Evolutionary conservation across 192 early-diverging fungal genomes (phyloP).

Genomic region (Thoreauomyces humboldtii): DNA sequence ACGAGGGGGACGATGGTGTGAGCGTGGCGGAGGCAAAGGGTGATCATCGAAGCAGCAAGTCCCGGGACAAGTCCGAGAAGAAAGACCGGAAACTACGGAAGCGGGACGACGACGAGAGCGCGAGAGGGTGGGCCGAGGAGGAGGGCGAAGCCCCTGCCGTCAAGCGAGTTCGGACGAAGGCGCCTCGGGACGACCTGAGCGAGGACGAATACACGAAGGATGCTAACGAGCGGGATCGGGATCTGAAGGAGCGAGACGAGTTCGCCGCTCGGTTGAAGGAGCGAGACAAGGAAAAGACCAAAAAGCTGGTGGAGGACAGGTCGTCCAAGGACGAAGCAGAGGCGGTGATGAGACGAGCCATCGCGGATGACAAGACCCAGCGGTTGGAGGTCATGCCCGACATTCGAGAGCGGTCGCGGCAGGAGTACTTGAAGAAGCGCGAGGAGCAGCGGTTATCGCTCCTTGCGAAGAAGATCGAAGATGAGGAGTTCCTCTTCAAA

Average conservation of each 20-base stretch:
- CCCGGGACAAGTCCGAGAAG: conserved; percentile 35
- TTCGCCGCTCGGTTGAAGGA: conserved; percentile 78
- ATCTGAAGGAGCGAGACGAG: conserved; percentile 87
- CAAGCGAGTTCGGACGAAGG: conserved; percentile 28
- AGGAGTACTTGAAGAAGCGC: conserved; percentile 86
- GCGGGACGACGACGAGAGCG: conserved; percentile 63
- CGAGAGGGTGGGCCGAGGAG: conserved; percentile 35
- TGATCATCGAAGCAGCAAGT: not conserved
- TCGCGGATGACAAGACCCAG: conserved; percentile 79
- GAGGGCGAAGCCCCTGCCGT: conserved; percentile 42
- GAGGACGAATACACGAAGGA: conserved; percentile 39
- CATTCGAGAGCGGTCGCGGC: conserved; percentile 83
- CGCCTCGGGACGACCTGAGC: not conserved
- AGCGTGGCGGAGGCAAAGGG: conserved; percentile 34
- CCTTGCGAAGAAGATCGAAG: conserved; percentile 72
- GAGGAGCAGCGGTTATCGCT: conserved; percentile 79
- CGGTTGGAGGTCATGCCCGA: conserved; percentile 67
- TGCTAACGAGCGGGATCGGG: conserved; percentile 52
- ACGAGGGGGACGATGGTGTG: not conserved
- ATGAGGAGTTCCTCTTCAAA: conserved; percentile 83
- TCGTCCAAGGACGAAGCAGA: conserved; percentile 67
- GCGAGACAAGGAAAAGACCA: conserved; percentile 78
- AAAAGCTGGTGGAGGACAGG: conserved; percentile 73
- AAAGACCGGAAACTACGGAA: conserved; percentile 38
- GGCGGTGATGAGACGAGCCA: conserved; percentile 61